Conservation (phyloP, 768 basidiomycete species). For the Melanogaster broomeanus region DNA sequence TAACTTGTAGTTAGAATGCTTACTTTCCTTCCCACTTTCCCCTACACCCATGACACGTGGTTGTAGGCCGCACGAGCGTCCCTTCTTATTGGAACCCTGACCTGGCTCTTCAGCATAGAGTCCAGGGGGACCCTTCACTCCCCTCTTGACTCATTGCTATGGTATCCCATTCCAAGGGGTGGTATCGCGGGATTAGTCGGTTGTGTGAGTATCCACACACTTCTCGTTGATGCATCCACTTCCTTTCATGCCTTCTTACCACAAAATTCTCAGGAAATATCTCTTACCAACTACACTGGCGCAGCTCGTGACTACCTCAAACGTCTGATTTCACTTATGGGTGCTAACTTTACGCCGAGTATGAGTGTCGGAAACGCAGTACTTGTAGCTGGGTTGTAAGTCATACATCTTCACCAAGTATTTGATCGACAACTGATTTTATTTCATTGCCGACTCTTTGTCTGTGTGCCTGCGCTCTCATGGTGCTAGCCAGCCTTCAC, state of each 20-base stretch:
- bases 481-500: conserved; percentile 35
- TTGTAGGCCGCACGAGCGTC: conserved; percentile 54
- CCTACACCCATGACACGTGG: neutral
- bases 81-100: conserved; percentile 65
- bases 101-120: conserved; percentile 84
- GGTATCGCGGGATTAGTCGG: conserved; percentile 58
- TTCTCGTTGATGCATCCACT: neutral
- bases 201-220: conserved; percentile 49
- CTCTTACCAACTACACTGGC: conserved; percentile 89
- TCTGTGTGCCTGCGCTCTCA: conserved; percentile 10
- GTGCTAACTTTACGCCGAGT: conserved; percentile 78
- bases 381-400: conserved; percentile 83
- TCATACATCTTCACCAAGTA: conserved; percentile 10
- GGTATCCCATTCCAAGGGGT: conserved; percentile 76
- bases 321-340: conserved; percentile 74
- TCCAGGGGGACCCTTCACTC: conserved; percentile 57
- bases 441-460: conserved; percentile 37
- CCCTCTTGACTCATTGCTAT: conserved; percentile 76
- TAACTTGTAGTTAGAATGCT: neutral
- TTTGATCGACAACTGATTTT: neutral
- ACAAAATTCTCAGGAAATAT: conserved; percentile 63
- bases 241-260: neutral
- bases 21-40: neutral
- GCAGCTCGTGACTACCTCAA: conserved; percentile 87
- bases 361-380: conserved; percentile 79